phyloP scores from a whole-genome alignment of 2,329 filamentous ascomycete genomes.

The Alternaria novae-zelandiae region DNA sequence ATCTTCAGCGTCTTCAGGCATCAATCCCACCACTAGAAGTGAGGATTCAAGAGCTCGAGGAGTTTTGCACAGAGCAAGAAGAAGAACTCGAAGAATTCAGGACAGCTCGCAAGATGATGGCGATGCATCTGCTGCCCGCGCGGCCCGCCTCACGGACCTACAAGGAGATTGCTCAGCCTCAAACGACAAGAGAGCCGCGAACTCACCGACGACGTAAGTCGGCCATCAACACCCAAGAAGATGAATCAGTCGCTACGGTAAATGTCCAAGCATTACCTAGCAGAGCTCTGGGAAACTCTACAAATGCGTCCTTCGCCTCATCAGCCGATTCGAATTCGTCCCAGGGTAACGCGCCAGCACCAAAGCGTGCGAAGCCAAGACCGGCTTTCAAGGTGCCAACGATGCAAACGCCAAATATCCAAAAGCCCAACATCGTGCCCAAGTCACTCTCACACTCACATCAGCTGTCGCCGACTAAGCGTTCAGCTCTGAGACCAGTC shows the following conservation, averaged over 20 bases:
- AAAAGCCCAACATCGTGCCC: slow-evolving; percentile 16
- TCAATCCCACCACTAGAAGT: slow-evolving; percentile 26
- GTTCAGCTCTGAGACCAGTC: slow-evolving; percentile 36
- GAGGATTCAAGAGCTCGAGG: slow-evolving; percentile 33
- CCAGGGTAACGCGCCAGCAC: slow-evolving; percentile 40
- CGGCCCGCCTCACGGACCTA: slow-evolving; percentile 17
- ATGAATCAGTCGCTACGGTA: not conserved
- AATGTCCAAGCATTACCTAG: slow-evolving; percentile 10
- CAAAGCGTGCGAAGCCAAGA: slow-evolving; percentile 51
- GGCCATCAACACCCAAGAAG: slow-evolving; percentile 16
- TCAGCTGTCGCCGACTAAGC: slow-evolving; percentile 31
- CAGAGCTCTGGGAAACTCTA: slow-evolving; percentile 23
- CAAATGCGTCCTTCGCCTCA: slow-evolving; percentile 34
- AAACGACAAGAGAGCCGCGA: slow-evolving; percentile 16
- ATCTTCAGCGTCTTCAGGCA: slow-evolving; percentile 23
- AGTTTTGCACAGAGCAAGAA: slow-evolving; percentile 37
- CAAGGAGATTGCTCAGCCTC: slow-evolving; percentile 15
- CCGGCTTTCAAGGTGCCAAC: slow-evolving; percentile 38
- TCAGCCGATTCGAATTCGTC: slow-evolving; percentile 19
- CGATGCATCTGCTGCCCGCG: slow-evolving; percentile 29
- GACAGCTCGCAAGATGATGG: slow-evolving; percentile 31
- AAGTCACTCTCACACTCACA: slow-evolving; percentile 22
- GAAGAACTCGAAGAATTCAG: slow-evolving; percentile 36
- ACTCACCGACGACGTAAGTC: slow-evolving; percentile 36
- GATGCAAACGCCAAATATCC: slow-evolving; percentile 36